These are phyloP conservation scores for Nidularia sp. DNA, from an alignment of 768 basidiomycete species.

Conservation along the genomic window DNA sequence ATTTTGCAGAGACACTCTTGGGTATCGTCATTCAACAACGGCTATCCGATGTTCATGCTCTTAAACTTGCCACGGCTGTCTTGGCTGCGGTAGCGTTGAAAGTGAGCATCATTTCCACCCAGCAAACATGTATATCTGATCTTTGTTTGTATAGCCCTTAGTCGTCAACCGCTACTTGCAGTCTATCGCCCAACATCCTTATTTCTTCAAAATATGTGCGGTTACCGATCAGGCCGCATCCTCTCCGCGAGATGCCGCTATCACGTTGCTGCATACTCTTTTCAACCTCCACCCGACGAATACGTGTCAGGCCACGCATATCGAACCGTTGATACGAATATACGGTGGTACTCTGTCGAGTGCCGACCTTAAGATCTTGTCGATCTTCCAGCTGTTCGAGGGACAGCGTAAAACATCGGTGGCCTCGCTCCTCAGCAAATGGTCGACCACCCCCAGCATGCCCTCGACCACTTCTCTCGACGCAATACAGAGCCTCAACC, in stretches of 20 bases:
- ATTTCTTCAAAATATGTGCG: slow-evolving; percentile 49
- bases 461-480: slow-evolving; percentile 51
- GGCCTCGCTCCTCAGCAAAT: slow-evolving; percentile 56
- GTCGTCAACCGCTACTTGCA: slow-evolving; percentile 76
- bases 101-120: no score
- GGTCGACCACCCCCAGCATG: slow-evolving; percentile 50
- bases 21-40: slow-evolving; percentile 58
- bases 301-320: slow-evolving; percentile 80
- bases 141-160: slow-evolving; percentile 49
- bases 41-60: slow-evolving; percentile 35
- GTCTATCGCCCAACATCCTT: slow-evolving; percentile 64
- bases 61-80: slow-evolving; percentile 40
- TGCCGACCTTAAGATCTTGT: slow-evolving; percentile 64
- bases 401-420: slow-evolving; percentile 61
- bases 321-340: slow-evolving; percentile 70
- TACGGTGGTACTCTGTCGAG: slow-evolving; percentile 72
- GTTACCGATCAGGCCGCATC: slow-evolving; percentile 11
- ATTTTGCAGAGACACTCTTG: slow-evolving; percentile 70
- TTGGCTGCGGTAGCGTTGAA: slow-evolving; percentile 50
- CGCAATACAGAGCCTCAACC: slow-evolving; percentile 67
- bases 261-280: slow-evolving; percentile 56
- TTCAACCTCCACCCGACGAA: slow-evolving; percentile 78
- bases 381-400: slow-evolving; percentile 80
- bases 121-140: no score
- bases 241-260: slow-evolving; percentile 39